These are phyloP conservation scores for Russula abietina DNA, from an alignment of 768 basidiomycete genomes.

Conservation along the genomic window DNA sequence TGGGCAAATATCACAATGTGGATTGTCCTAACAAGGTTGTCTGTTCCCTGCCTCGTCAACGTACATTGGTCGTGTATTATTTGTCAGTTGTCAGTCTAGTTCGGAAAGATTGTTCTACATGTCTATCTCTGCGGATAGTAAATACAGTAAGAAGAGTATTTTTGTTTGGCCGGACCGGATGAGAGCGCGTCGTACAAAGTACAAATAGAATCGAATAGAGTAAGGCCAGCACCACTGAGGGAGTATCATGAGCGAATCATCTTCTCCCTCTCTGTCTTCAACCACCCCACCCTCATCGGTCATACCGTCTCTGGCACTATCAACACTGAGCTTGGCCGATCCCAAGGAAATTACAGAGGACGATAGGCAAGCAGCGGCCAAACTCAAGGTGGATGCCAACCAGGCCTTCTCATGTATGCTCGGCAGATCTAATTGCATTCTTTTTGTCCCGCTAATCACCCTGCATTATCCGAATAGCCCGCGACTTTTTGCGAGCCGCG, in stretches of 20 bases:
- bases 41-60: background rate
- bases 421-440: constrained; percentile 1
- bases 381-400: constrained; percentile 82
- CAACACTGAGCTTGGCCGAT: constrained; percentile 40
- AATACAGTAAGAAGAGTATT: background rate
- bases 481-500: constrained; percentile 73
- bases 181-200: too few relatives aligned
- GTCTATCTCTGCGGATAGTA: background rate
- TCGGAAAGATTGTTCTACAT: background rate
- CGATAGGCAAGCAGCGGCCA: constrained; percentile 59
- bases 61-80: too few relatives aligned
- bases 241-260: constrained; percentile 29
- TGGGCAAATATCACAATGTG: constrained; percentile 65
- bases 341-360: constrained; percentile 56
- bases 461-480: constrained; percentile 38
- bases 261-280: constrained; percentile 39
- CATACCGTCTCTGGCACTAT: constrained; percentile 52
- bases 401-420: constrained; percentile 70
- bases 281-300: constrained; percentile 50
- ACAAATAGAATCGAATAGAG: background rate
- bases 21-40: constrained; percentile 18
- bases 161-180: constrained; percentile 7
- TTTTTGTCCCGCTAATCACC: background rate
- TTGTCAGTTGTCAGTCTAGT: too few relatives aligned
- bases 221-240: background rate